Percentiles rank a stretch among this genome's conserved stretches.
Conservation (phyloP, 2,329 filamentous ascomycete species). For the Nectriaceae sp. region DNA sequence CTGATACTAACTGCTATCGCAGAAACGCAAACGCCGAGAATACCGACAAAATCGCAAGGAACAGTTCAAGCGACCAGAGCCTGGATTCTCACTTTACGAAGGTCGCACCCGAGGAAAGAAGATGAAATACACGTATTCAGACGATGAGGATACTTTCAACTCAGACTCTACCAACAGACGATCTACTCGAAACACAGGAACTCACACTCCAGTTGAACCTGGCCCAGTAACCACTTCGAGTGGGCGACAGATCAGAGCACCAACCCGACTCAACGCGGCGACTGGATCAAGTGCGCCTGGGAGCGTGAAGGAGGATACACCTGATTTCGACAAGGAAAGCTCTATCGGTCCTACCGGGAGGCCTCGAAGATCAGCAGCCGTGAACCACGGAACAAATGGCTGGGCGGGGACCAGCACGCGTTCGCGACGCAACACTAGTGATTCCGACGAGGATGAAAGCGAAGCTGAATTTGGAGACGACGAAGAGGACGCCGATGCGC, state of each 20-base stretch:
- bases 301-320: slow-evolving; percentile 48
- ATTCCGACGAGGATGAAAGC: slow-evolving; percentile 65
- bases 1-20: slow-evolving; percentile 18
- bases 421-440: slow-evolving; percentile 49
- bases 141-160: slow-evolving; percentile 75
- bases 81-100: slow-evolving; percentile 91
- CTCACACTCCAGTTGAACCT: slow-evolving; percentile 70
- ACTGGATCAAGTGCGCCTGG: slow-evolving; percentile 49
- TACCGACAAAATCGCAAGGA: slow-evolving; percentile 86
- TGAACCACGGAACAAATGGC: slow-evolving; percentile 52
- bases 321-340: slow-evolving; percentile 41
- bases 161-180: slow-evolving; percentile 67
- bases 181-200: slow-evolving; percentile 73
- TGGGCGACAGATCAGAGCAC: slow-evolving; percentile 78
- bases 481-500: slow-evolving; percentile 69
- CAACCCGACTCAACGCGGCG: slow-evolving; percentile 66
- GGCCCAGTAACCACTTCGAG: slow-evolving; percentile 74
- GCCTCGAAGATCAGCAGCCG: slow-evolving; percentile 52
- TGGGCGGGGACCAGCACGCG: slow-evolving; percentile 36
- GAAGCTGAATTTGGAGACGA: slow-evolving; percentile 78
- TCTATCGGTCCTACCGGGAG: slow-evolving; percentile 49
- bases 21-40: slow-evolving; percentile 92
- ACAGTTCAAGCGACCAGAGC: slow-evolving; percentile 83
- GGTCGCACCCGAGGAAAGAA: slow-evolving; percentile 94
- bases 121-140: slow-evolving; percentile 94